phyloP scores from a whole-genome alignment of 768 basidiomycete species.

The Lactarius sp. region DNA sequence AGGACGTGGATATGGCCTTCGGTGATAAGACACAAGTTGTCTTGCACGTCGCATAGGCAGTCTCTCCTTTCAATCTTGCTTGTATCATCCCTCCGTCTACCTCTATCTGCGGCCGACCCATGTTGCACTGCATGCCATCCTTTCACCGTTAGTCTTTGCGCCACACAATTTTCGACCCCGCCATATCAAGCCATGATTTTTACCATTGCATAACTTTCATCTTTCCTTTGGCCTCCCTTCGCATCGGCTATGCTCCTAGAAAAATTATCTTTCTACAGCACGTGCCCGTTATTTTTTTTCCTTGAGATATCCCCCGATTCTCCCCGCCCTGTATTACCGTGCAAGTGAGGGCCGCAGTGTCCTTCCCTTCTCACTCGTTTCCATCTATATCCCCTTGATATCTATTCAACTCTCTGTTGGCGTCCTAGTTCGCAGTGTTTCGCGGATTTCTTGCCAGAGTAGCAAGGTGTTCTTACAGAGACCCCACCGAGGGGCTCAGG shows the following conservation, averaged over 20 bases:
- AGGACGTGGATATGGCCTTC: conserved; percentile 93
- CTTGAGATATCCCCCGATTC: not conserved
- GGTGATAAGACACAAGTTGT: conserved; percentile 83
- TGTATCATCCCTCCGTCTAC: conserved; percentile 12
- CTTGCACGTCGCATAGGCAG: conserved; percentile 65
- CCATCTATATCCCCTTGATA: conserved; percentile 24
- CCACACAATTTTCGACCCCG: conserved; percentile 7
- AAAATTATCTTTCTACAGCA: conserved; percentile 17
- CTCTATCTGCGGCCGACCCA: conserved; percentile 3
- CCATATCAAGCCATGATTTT: conserved; percentile 19
- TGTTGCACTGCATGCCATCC: conserved; percentile 21
- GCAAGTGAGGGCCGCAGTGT: conserved; percentile 3
- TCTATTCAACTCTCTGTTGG: conserved; percentile 21
- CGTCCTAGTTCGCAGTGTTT: conserved; percentile 24
- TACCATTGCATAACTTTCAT: conserved; percentile 13
- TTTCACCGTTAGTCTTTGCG: conserved; percentile 10
- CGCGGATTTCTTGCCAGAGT: conserved; percentile 27
- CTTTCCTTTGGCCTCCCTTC: conserved; percentile 8
- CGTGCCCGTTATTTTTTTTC: not conserved
- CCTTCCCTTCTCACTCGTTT: conserved; percentile 19
- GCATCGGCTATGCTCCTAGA: conserved; percentile 17
- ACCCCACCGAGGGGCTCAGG: conserved; percentile 13
- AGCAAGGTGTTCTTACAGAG: conserved; percentile 25
- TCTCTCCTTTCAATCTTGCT: conserved; percentile 5
- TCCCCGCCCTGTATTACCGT: not conserved